phyloP scores from a whole-genome alignment of 2,329 filamentous ascomycete genomes.

The Hyphodiscus sp. region DNA sequence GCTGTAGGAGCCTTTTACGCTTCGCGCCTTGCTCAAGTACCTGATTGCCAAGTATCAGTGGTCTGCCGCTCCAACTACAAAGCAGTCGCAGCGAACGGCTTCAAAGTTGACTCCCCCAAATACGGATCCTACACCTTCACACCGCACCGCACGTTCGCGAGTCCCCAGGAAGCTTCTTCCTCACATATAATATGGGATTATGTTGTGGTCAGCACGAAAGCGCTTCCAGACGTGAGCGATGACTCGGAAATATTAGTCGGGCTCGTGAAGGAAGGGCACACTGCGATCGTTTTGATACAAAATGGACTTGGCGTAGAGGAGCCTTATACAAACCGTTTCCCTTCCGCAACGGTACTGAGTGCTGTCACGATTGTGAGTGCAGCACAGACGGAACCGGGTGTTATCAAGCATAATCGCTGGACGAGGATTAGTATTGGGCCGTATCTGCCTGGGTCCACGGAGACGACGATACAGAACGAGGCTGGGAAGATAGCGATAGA shows the following conservation, averaged over 20 bases:
- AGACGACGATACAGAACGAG: constrained; percentile 13
- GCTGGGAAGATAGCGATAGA: constrained; percentile 11
- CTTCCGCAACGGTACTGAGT: constrained; percentile 52
- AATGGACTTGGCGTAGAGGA: constrained; percentile 33
- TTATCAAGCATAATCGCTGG: constrained; percentile 66
- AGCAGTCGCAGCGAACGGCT: constrained; percentile 53
- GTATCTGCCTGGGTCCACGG: constrained; percentile 45
- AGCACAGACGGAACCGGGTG: constrained; percentile 56
- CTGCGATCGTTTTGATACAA: constrained; percentile 26
- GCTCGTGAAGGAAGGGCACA: constrained; percentile 20
- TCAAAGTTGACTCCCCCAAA: constrained; percentile 56
- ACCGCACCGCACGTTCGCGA: constrained; percentile 56
- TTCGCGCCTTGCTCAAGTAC: constrained; percentile 56
- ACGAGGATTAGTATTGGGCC: constrained; percentile 65
- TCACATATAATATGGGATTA: constrained; percentile 36
- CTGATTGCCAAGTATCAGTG: constrained; percentile 52
- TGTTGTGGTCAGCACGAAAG: constrained; percentile 28
- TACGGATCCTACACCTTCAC: constrained; percentile 62
- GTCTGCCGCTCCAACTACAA: constrained; percentile 70
- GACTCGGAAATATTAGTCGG: constrained; percentile 24
- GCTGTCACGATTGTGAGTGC: constrained; percentile 65
- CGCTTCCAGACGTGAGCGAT: constrained; percentile 27
- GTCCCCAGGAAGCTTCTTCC: constrained; percentile 38
- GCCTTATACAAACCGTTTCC: constrained; percentile 58
- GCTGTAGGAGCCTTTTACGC: constrained; percentile 70